A percentile compares a stretch with the other conserved stretches of the same genome.
These are phyloP conservation scores for Beauveria caledonica DNA, from an alignment of 2,329 filamentous ascomycete species.

Conservation along the genomic window DNA sequence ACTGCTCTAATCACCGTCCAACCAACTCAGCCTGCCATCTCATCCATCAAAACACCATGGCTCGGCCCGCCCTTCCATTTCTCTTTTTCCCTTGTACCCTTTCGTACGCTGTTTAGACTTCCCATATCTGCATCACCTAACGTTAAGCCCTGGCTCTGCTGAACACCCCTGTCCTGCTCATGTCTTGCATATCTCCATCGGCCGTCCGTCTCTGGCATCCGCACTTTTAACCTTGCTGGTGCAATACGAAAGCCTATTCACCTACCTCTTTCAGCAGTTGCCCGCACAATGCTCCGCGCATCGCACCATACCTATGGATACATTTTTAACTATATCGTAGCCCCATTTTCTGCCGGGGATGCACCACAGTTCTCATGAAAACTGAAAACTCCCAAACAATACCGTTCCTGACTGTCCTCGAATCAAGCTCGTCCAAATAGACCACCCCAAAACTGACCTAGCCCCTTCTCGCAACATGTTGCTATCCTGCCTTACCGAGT, in stretches of 20 bases:
- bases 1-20: neutral
- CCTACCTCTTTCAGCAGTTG: neutral
- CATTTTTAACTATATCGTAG: neutral
- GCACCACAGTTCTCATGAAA: too few relatives aligned
- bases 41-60: too few relatives aligned
- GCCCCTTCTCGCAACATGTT: too few relatives aligned
- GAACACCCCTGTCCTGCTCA: neutral
- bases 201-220: neutral
- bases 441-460: neutral
- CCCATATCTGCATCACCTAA: neutral
- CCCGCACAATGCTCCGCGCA: neutral
- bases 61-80: too few relatives aligned
- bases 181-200: neutral
- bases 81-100: too few relatives aligned
- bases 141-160: neutral
- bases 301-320: neutral
- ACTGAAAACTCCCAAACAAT: too few relatives aligned
- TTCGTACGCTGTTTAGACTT: neutral
- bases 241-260: neutral
- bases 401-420: too few relatives aligned
- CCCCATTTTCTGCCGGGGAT: too few relatives aligned
- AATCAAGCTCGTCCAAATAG: too few relatives aligned
- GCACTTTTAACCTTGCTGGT: too few relatives aligned
- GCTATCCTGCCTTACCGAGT: too few relatives aligned
- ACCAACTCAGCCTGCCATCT: too few relatives aligned